Conservation (phyloP, 164 flowering plant species). For the grape (Vitis vinifera) region ASM3070453v1 NC_081819.1:15080501-15081000, state of each 20-base stretch:
- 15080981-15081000: too few species aligned
- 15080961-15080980: too few species aligned
- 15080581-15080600: slow-evolving; percentile 41
- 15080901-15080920: too few species aligned
- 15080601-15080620: slow-evolving; percentile 44
- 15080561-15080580: slow-evolving; percentile 78
- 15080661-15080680: background rate
- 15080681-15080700: background rate
- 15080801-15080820: background rate
- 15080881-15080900: too few species aligned
- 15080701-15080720: background rate
- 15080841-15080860: too few species aligned
- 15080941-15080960: too few species aligned
- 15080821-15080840: too few species aligned
- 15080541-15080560: slow-evolving; percentile 87
- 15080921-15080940: too few species aligned
- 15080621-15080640: slow-evolving; percentile 84
- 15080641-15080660: background rate
- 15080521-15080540: slow-evolving; percentile 60
- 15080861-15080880: too few species aligned
- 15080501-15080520: too few species aligned
- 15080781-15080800: background rate
- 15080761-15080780: background rate
- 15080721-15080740: background rate
- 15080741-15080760: background rate